Percentiles rank a stretch among this genome's conserved stretches.
phyloP scores from a whole-genome alignment of 768 basidiomycete genomes.

The Agrocybe pediades region DNA sequence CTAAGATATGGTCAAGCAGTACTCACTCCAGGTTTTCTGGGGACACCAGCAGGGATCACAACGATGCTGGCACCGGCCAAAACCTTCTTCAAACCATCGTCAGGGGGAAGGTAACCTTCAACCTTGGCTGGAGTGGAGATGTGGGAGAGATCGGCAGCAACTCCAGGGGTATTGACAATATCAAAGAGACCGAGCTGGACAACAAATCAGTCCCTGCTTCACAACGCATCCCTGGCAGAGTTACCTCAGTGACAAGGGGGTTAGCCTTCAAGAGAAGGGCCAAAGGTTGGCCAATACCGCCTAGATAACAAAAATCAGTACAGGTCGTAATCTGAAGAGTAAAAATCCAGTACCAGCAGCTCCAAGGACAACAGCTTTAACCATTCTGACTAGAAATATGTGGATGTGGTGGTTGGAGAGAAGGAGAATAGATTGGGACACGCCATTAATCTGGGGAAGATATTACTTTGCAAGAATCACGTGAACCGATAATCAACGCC shows the following conservation, averaged over 20 bases:
- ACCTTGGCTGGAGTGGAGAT: slow-evolving; percentile 89
- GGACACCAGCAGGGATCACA: slow-evolving; percentile 95
- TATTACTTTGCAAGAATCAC: slow-evolving; percentile 22
- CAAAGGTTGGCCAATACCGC: slow-evolving; percentile 97
- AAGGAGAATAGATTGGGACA: slow-evolving; percentile 14
- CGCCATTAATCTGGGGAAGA: slow-evolving; percentile 16
- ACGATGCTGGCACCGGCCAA: slow-evolving; percentile 88
- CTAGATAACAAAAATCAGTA: slow-evolving; percentile 38
- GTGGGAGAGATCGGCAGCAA: slow-evolving; percentile 93
- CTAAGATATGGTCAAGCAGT: slow-evolving; percentile 3
- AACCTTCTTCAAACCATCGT: slow-evolving; percentile 82
- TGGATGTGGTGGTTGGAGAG: slow-evolving; percentile 23
- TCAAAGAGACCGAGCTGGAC: slow-evolving; percentile 83
- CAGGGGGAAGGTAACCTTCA: slow-evolving; percentile 73
- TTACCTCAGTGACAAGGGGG: slow-evolving; percentile 76
- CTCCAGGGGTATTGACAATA: slow-evolving; percentile 98
- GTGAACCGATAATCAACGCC: slow-evolving; percentile 21
- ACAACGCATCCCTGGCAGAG: background rate
- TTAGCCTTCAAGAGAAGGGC: slow-evolving; percentile 90
- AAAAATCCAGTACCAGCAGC: slow-evolving; percentile 69
- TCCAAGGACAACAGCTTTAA: slow-evolving; percentile 94
- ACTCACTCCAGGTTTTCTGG: slow-evolving; percentile 91
- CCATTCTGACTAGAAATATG: slow-evolving; percentile 35
- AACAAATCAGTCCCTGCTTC: background rate
- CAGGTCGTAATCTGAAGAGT: slow-evolving; percentile 1